Percentiles rank a stretch among this genome's conserved stretches.
Evolutionary conservation across 2,329 filamentous ascomycete genomes (phyloP).

Genomic region (Capronia coronata): DNA sequence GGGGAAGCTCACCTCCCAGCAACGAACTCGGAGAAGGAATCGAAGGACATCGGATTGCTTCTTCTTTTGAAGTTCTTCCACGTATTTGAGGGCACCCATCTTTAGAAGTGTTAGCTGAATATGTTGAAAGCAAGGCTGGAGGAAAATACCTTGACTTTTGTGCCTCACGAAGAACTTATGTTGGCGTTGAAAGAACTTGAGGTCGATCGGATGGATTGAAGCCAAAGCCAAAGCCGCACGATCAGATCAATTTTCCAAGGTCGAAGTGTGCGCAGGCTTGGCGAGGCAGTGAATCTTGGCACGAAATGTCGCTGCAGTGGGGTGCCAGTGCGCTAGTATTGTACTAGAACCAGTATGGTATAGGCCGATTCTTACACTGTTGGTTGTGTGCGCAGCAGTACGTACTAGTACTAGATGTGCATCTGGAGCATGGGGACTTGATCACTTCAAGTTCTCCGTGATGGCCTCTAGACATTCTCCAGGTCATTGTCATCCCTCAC

Average conservation of each 20-base stretch:
- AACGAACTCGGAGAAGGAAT: constrained; percentile 99
- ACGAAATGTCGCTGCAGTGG: neutral
- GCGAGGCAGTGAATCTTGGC: constrained; percentile 19
- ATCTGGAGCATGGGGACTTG: no score
- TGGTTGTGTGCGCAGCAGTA: no score
- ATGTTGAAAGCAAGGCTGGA: neutral
- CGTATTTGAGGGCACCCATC: constrained; percentile 99
- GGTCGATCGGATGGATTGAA: neutral
- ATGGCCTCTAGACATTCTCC: no score
- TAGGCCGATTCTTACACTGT: no score
- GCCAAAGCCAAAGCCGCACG: neutral
- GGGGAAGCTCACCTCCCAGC: constrained; percentile 77
- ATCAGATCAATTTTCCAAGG: constrained; percentile 7
- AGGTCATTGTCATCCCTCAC: no score
- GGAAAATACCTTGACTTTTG: constrained; percentile 24
- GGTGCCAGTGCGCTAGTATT: neutral
- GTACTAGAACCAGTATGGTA: no score
- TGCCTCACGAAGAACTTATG: constrained; percentile 14
- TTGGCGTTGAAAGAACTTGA: neutral
- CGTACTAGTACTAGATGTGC: no score
- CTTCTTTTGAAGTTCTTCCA: constrained; percentile 99
- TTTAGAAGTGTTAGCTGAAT: constrained; percentile 34
- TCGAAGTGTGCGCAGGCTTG: constrained; percentile 24
- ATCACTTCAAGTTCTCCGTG: no score
- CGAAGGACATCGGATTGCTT: constrained; percentile 99